phyloP scores from a whole-genome alignment of 1,284 basidiomycete species.

The Heliocybe sulcata region DNA sequence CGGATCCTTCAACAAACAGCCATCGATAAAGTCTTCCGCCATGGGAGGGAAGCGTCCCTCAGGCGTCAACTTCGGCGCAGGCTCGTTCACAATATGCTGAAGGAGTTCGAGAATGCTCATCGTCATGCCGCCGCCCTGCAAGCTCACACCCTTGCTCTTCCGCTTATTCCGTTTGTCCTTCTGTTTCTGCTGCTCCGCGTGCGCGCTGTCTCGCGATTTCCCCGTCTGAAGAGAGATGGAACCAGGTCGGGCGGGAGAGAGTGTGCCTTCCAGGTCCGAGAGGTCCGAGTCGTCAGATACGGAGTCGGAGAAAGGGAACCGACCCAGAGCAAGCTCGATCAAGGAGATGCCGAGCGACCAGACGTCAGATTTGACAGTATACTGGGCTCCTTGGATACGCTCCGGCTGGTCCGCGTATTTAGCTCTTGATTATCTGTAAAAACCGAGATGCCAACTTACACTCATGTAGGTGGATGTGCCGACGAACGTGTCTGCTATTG shows the following conservation, averaged over 20 bases:
- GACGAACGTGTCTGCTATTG: conserved; percentile 97
- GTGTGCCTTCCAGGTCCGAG: conserved; percentile 64
- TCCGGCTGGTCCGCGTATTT: conserved; percentile 63
- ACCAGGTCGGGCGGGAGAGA: conserved; percentile 49
- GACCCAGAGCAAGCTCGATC: conserved; percentile 90
- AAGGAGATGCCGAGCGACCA: conserved; percentile 96
- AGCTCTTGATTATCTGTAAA: conserved; percentile 9
- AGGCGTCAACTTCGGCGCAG: conserved; percentile 74
- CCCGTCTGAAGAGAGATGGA: conserved; percentile 26
- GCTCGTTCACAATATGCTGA: conserved; percentile 97
- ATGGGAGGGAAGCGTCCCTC: conserved; percentile 63
- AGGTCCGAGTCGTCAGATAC: conserved; percentile 58
- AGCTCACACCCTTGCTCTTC: conserved; percentile 78
- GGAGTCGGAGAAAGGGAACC: conserved; percentile 83
- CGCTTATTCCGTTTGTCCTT: conserved; percentile 41
- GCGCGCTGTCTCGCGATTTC: conserved; percentile 4
- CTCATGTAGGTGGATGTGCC: conserved; percentile 99
- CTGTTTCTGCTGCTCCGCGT: conserved; percentile 23
- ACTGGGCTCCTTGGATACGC: conserved; percentile 96
- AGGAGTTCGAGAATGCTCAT: conserved; percentile 96
- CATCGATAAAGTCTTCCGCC: conserved; percentile 77
- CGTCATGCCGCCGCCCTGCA: conserved; percentile 88
- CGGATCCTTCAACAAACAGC: conserved; percentile 82
- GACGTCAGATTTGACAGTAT: conserved; percentile 96
- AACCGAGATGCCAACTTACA: conserved; percentile 46